Conservation (phyloP, 106 monocot genomes). For the Ottelia alismoides region DNA sequence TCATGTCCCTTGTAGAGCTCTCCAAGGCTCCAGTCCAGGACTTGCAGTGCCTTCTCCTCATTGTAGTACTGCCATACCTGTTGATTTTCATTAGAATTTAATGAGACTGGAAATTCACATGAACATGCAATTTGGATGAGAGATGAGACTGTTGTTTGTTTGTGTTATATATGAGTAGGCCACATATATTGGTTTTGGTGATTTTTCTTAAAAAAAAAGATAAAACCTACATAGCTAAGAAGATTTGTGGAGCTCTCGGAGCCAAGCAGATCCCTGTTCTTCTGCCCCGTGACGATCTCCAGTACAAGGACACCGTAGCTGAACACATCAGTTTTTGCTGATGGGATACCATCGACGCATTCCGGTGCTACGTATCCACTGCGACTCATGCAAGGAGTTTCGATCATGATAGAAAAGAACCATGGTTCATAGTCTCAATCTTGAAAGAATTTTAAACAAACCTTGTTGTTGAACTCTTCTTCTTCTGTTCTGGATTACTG, state of each 20-base stretch:
- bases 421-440: not conserved
- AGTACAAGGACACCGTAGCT: slow-evolving; percentile 41
- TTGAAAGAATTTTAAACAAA: too few species aligned
- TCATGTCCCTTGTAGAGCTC: slow-evolving; percentile 18
- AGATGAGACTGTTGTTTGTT: not conserved
- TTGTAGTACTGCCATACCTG: slow-evolving; percentile 64
- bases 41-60: slow-evolving; percentile 21
- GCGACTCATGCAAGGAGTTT: too few species aligned
- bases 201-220: not conserved
- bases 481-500: not conserved
- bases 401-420: too few species aligned
- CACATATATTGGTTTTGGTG: not conserved
- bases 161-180: too few species aligned
- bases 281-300: slow-evolving; percentile 42
- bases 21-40: slow-evolving; percentile 34
- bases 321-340: slow-evolving; percentile 36
- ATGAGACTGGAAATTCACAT: not conserved
- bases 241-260: slow-evolving; percentile 10
- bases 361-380: slow-evolving; percentile 61
- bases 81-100: not conserved
- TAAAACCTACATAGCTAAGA: slow-evolving; percentile 24
- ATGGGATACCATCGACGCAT: slow-evolving; percentile 27
- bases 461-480: not conserved
- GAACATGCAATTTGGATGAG: not conserved
- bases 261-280: slow-evolving; percentile 13